These are phyloP conservation scores for Misopates orontium DNA, from an alignment of 257 asterid genomes.

Conservation along the genomic window DNA sequence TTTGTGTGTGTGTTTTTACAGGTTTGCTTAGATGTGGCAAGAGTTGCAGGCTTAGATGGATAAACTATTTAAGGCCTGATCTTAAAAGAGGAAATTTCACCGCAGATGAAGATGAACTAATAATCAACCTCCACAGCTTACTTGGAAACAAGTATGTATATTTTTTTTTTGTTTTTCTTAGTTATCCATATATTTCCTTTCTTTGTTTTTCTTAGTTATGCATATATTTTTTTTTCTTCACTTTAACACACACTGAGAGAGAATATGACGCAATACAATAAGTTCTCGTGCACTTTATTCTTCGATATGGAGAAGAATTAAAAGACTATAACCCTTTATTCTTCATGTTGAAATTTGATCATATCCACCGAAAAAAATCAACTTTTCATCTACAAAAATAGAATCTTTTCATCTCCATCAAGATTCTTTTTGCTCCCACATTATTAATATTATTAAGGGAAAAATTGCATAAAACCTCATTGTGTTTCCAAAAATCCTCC, in stretches of 20 bases:
- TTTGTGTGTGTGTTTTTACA: background rate
- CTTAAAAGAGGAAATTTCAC: conserved; percentile 45
- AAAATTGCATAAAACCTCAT: too few relatives aligned
- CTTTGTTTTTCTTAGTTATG: too few relatives aligned
- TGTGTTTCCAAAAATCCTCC: too few relatives aligned
- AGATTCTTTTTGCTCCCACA: conserved; percentile 9
- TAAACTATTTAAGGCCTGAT: conserved; percentile 46
- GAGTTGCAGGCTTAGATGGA: conserved; percentile 52
- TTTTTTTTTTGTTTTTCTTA: background rate
- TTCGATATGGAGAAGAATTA: too few relatives aligned
- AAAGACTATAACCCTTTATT: too few relatives aligned
- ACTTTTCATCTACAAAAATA: background rate
- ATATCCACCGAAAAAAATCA: background rate
- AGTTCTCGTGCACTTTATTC: too few relatives aligned
- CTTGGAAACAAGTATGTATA: conserved; percentile 44
- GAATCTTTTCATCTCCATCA: conserved; percentile 6
- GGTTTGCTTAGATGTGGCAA: conserved; percentile 53
- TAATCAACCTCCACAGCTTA: conserved; percentile 39
- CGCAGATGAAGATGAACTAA: conserved; percentile 44
- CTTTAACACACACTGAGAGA: too few relatives aligned
- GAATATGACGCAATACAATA: too few relatives aligned
- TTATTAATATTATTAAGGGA: background rate
- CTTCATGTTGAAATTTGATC: too few relatives aligned
- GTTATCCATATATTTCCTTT: too few relatives aligned
- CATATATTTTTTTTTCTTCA: too few relatives aligned